A percentile compares a stretch with the other conserved stretches of the same genome.
phyloP scores from a whole-genome alignment of 2,329 filamentous ascomycete genomes.

The Geoglossum cookeanum region DNA sequence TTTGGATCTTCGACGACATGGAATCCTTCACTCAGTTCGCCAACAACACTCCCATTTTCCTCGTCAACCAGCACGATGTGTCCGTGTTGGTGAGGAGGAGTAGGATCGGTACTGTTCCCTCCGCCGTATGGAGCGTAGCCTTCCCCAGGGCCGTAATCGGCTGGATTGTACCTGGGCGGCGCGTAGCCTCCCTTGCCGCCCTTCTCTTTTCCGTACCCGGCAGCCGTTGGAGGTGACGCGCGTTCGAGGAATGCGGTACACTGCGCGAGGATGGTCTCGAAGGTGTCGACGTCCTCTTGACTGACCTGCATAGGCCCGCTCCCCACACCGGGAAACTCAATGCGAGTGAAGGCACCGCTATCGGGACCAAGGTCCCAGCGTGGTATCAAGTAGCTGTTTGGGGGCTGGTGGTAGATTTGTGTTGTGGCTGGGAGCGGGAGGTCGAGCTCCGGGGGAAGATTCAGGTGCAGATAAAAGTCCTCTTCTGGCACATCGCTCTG shows the following conservation, averaged over 20 bases:
- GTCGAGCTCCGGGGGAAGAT: slow-evolving; percentile 85
- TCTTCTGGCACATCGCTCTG: slow-evolving; percentile 45
- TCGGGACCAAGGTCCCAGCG: slow-evolving; percentile 85
- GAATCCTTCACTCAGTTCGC: slow-evolving; percentile 70
- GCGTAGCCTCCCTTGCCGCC: not conserved
- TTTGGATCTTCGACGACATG: slow-evolving; percentile 57
- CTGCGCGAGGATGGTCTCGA: slow-evolving; percentile 94
- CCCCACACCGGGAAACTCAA: slow-evolving; percentile 68
- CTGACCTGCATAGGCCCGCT: slow-evolving; percentile 43
- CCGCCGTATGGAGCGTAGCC: slow-evolving; percentile 35
- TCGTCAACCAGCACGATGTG: slow-evolving; percentile 89
- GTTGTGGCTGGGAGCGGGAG: slow-evolving; percentile 86
- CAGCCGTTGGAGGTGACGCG: slow-evolving; percentile 32
- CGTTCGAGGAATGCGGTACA: slow-evolving; percentile 91
- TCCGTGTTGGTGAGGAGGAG: slow-evolving; percentile 40
- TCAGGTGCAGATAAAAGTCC: slow-evolving; percentile 93
- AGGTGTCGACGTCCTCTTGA: slow-evolving; percentile 88
- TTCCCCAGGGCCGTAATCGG: slow-evolving; percentile 60
- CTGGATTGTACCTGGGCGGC: slow-evolving; percentile 53
- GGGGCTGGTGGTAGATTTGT: slow-evolving; percentile 92
- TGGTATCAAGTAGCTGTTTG: slow-evolving; percentile 81
- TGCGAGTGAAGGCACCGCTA: slow-evolving; percentile 75
- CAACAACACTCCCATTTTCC: slow-evolving; percentile 87
- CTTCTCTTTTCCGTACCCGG: not conserved
- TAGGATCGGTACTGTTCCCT: slow-evolving; percentile 19